Evolutionary conservation across 2,329 filamentous ascomycete species (phyloP).

Genomic region (Dichotomopilus funicola): DNA sequence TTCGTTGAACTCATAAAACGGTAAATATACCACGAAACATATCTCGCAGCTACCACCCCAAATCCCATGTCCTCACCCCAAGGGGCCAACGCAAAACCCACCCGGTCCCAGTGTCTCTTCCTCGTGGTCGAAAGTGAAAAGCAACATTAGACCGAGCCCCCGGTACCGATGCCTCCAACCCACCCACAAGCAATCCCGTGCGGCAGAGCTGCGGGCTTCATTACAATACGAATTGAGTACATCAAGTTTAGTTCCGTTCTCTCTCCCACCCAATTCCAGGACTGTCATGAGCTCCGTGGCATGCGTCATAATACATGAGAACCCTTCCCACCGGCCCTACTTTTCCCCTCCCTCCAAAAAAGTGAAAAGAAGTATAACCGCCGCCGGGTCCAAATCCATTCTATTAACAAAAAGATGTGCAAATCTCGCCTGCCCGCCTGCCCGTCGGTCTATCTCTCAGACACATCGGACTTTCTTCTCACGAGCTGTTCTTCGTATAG

Average conservation of each 20-base stretch:
- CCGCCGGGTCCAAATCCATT: too few relatives aligned
- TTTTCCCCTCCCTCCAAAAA: background rate
- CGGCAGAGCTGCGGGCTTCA: constrained; percentile 2
- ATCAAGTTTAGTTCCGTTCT: background rate
- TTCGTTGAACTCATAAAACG: too few relatives aligned
- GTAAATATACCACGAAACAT: too few relatives aligned
- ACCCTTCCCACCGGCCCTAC: constrained; percentile 6
- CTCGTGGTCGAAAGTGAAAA: background rate
- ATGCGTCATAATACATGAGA: constrained; percentile 15
- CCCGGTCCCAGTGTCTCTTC: too few relatives aligned
- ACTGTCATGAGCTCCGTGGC: constrained; percentile 11
- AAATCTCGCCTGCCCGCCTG: background rate
- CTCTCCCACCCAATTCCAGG: background rate
- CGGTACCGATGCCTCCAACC: background rate
- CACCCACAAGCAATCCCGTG: background rate
- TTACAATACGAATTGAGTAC: constrained; percentile 9
- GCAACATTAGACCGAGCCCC: constrained; percentile 12
- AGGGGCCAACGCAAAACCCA: background rate
- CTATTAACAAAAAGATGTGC: too few relatives aligned
- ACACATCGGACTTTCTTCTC: constrained; percentile 12
- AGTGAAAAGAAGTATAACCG: too few relatives aligned
- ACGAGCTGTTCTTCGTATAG: constrained; percentile 60
- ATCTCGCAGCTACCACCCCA: too few relatives aligned
- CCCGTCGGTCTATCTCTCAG: background rate
- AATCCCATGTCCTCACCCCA: too few relatives aligned